These are phyloP conservation scores for Saturnispora mendoncae DNA, from an alignment of 805 yeast species.

Conservation along the genomic window DNA sequence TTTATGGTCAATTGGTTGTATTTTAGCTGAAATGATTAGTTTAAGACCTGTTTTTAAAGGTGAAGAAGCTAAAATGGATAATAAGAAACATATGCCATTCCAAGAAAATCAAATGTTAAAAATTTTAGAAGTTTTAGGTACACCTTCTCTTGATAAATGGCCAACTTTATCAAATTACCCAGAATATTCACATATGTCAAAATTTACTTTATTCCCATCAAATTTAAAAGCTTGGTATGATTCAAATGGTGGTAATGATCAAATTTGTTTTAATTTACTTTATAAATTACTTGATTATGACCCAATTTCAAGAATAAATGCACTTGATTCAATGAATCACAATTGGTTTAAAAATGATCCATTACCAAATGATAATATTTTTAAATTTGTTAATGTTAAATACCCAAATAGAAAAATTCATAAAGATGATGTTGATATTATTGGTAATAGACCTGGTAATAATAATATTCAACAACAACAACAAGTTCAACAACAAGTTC, in stretches of 20 bases:
- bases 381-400: constrained; percentile 60
- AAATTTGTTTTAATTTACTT: constrained; percentile 57
- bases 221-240: constrained; percentile 81
- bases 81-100: constrained; percentile 86
- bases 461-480: constrained; percentile 1
- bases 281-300: constrained; percentile 67
- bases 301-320: constrained; percentile 72
- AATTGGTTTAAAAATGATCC: constrained; percentile 70
- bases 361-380: constrained; percentile 63
- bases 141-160: constrained; percentile 78
- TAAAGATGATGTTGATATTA: constrained; percentile 76
- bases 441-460: constrained; percentile 20
- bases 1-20: constrained; percentile 94
- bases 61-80: constrained; percentile 94
- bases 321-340: constrained; percentile 66
- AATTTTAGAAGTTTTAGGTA: constrained; percentile 87
- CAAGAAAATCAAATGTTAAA: constrained; percentile 88
- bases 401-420: constrained; percentile 86
- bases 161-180: constrained; percentile 73
- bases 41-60: constrained; percentile 93
- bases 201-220: constrained; percentile 52
- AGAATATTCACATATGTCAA: constrained; percentile 60
- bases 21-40: constrained; percentile 82
- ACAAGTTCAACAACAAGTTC: constrained; percentile 4
- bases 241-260: constrained; percentile 66